Conservation (phyloP, 257 asterid genomes). For the Capsicum chinense region DNA sequence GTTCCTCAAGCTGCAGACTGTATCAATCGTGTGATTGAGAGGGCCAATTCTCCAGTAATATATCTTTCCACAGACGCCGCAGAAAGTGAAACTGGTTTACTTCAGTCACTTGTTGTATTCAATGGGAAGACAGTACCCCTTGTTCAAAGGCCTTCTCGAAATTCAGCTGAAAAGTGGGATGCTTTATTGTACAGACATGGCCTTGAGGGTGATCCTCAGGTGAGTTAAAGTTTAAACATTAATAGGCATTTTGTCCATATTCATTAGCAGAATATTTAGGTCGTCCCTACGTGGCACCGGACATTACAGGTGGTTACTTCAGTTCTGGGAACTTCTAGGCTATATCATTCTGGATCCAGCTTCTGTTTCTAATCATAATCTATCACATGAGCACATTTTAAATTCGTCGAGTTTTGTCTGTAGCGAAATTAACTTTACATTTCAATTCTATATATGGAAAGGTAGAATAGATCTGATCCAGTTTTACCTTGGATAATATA, state of each 20-base stretch:
- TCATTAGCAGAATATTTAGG: constrained; percentile 6
- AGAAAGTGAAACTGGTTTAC: constrained; percentile 83
- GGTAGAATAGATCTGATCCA: not conserved
- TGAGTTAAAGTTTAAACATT: constrained; percentile 34
- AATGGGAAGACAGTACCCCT: constrained; percentile 94
- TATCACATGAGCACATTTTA: not conserved
- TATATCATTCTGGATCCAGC: not conserved
- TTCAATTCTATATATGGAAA: not conserved
- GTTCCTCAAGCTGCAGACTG: constrained; percentile 92
- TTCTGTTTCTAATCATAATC: constrained; percentile 7
- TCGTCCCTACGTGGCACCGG: not conserved
- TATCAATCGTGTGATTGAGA: constrained; percentile 79
- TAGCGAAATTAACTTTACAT: not conserved
- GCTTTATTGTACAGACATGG: constrained; percentile 89
- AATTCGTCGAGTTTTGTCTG: not conserved
- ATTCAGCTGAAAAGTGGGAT: constrained; percentile 96
- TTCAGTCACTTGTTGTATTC: constrained; percentile 75
- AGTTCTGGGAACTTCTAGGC: not conserved
- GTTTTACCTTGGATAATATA: not conserved
- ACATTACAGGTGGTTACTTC: not conserved
- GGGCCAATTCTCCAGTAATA: constrained; percentile 77
- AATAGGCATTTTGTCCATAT: not conserved
- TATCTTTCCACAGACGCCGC: constrained; percentile 97
- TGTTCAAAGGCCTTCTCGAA: constrained; percentile 83
- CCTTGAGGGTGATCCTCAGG: constrained; percentile 89